Conservation (phyloP, 768 basidiomycete species). For the Trametes elegans region DNA sequence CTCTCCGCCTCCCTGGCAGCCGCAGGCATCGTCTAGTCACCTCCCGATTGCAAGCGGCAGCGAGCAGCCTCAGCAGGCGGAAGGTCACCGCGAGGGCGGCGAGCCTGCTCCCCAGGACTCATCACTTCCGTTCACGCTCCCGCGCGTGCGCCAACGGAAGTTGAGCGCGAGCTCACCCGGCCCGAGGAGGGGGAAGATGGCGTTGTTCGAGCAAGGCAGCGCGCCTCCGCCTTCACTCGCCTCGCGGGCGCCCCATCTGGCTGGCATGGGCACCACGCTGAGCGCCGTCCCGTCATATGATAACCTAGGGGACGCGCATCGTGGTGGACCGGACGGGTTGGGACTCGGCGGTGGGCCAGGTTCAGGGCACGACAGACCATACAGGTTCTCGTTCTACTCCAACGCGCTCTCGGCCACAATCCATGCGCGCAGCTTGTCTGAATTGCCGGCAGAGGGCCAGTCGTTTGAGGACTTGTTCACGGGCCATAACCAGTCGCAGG, state of each 20-base stretch:
- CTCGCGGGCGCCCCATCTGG: slow-evolving; percentile 30
- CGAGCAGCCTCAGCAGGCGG: slow-evolving; percentile 1
- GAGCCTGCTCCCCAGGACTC: slow-evolving; percentile 15
- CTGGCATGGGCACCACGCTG: slow-evolving; percentile 27
- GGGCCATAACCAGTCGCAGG: slow-evolving; percentile 36
- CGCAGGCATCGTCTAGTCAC: slow-evolving; percentile 17
- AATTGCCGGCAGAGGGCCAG: slow-evolving; percentile 92
- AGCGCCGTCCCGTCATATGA: slow-evolving; percentile 43
- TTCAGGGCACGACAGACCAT: slow-evolving; percentile 75
- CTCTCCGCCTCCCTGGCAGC: slow-evolving; percentile 16
- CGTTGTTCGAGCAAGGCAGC: slow-evolving; percentile 69
- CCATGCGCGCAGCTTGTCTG: slow-evolving; percentile 88
- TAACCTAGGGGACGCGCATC: slow-evolving; percentile 28
- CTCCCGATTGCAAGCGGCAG: slow-evolving; percentile 6
- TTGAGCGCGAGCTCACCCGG: slow-evolving; percentile 78
- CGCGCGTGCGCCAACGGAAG: slow-evolving; percentile 72
- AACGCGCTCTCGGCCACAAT: slow-evolving; percentile 91
- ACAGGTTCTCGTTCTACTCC: slow-evolving; percentile 98
- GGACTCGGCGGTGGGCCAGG: slow-evolving; percentile 17
- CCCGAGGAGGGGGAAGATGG: slow-evolving; percentile 81
- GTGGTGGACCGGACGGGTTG: slow-evolving; percentile 3
- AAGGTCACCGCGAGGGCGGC: slow-evolving; percentile 9
- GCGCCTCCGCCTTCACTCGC: slow-evolving; percentile 45
- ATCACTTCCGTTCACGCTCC: slow-evolving; percentile 22
- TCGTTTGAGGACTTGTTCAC: slow-evolving; percentile 88